Conservation (phyloP, 768 basidiomycete genomes). For the Panaeolus cyanescens region DNA sequence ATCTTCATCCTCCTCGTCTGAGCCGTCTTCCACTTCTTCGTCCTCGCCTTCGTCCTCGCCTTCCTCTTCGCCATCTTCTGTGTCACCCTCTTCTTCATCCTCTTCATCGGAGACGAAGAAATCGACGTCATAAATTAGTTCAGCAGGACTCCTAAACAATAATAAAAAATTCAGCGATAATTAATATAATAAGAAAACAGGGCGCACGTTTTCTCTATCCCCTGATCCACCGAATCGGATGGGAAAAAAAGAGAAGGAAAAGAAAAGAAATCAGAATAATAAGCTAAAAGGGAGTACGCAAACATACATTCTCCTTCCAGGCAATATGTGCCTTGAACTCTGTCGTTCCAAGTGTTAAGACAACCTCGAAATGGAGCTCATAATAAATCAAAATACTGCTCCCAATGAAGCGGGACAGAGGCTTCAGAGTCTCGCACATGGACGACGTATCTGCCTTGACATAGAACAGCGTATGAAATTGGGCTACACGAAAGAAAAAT, state of each 20-base stretch:
- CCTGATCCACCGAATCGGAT: constrained; percentile 22
- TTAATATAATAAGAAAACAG: not conserved
- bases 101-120: not conserved
- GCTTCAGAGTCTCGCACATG: constrained; percentile 9
- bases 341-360: constrained; percentile 48
- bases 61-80: not conserved
- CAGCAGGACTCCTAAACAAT: constrained; percentile 31
- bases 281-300: not conserved
- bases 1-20: no score
- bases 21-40: no score
- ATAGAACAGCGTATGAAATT: constrained; percentile 20
- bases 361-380: constrained; percentile 30
- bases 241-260: not conserved
- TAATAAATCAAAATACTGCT: constrained; percentile 15
- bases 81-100: not conserved
- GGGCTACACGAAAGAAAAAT: constrained; percentile 11
- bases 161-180: not conserved
- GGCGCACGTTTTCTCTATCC: constrained; percentile 35
- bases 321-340: constrained; percentile 48
- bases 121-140: constrained; percentile 24
- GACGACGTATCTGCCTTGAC: constrained; percentile 18
- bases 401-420: not conserved
- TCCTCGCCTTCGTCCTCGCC: not conserved
- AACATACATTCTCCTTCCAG: constrained; percentile 49
- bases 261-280: not conserved